Evolutionary conservation across 2,329 filamentous ascomycete genomes (phyloP).

Genomic region (Aureobasidium sp.): DNA sequence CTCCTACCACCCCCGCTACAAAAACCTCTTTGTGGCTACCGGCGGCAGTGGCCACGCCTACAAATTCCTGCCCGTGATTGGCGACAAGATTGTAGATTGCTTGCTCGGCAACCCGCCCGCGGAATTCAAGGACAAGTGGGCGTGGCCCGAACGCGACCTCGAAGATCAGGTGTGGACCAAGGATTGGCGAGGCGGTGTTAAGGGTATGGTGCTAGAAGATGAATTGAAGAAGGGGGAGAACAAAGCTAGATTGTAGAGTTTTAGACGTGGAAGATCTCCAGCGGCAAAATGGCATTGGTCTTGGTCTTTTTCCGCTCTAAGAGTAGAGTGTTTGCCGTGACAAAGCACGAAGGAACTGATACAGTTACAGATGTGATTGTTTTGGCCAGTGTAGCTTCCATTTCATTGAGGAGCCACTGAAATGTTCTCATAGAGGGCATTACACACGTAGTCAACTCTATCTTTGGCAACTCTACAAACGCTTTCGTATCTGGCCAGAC

Average conservation of each 20-base stretch:
- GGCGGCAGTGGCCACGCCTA: constrained; percentile 57
- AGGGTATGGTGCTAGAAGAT: constrained; percentile 30
- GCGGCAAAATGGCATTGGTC: not conserved
- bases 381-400: not conserved
- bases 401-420: no score
- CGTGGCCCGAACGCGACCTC: constrained; percentile 37
- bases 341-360: no score
- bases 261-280: no score
- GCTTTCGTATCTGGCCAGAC: no score
- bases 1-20: constrained; percentile 43
- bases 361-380: no score
- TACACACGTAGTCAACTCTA: no score
- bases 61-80: constrained; percentile 55
- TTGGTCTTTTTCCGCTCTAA: not conserved
- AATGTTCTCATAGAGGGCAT: no score
- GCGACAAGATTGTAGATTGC: constrained; percentile 48
- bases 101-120: constrained; percentile 37
- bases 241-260: not conserved
- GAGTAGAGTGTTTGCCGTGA: no score
- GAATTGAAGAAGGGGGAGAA: constrained; percentile 27
- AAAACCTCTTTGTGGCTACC: constrained; percentile 52
- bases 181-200: constrained; percentile 34
- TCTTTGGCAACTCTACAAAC: no score
- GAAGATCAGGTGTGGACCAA: constrained; percentile 31
- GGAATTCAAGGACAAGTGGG: constrained; percentile 56